Conservation (phyloP, 2,329 filamentous ascomycete genomes). For the Elsinoe australis region DNA sequence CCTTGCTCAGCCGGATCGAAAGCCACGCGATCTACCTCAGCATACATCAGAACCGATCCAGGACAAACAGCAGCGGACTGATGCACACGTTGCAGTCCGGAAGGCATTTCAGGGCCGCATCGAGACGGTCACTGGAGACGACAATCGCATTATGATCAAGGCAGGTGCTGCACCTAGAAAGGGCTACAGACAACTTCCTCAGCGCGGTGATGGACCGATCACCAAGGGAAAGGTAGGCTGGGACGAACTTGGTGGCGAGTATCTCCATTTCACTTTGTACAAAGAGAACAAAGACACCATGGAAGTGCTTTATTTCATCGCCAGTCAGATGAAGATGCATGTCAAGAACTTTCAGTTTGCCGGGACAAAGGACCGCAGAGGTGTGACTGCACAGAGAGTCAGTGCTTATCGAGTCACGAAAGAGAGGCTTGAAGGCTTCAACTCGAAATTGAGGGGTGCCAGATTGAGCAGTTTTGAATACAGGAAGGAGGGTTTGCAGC, state of each 20-base stretch:
- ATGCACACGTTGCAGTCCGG: constrained; percentile 60
- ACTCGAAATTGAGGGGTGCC: constrained; percentile 53
- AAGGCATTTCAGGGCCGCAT: constrained; percentile 71
- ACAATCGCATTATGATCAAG: constrained; percentile 57
- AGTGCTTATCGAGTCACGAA: constrained; percentile 56
- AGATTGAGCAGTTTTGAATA: constrained; percentile 67
- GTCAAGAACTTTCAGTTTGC: constrained; percentile 69
- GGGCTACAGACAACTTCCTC: constrained; percentile 4
- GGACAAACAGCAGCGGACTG: constrained; percentile 55
- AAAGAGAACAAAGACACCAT: constrained; percentile 97
- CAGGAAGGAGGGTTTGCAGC: constrained; percentile 59
- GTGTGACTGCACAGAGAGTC: constrained; percentile 75
- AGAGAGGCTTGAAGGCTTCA: constrained; percentile 58
- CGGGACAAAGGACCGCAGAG: constrained; percentile 84
- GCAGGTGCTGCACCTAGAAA: constrained; percentile 32
- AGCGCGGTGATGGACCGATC: constrained; percentile 17
- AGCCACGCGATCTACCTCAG: constrained; percentile 48
- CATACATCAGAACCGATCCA: constrained; percentile 48
- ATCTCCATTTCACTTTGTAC: constrained; percentile 84
- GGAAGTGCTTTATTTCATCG: constrained; percentile 74
- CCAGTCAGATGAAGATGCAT: constrained; percentile 61
- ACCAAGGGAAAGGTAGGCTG: constrained; percentile 46
- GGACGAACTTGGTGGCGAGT: constrained; percentile 66
- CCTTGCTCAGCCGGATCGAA: constrained; percentile 46
- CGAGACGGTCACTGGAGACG: constrained; percentile 67